Evolutionary conservation across 768 basidiomycete genomes (phyloP).

Genomic region (Mycena vulgaris): DNA sequence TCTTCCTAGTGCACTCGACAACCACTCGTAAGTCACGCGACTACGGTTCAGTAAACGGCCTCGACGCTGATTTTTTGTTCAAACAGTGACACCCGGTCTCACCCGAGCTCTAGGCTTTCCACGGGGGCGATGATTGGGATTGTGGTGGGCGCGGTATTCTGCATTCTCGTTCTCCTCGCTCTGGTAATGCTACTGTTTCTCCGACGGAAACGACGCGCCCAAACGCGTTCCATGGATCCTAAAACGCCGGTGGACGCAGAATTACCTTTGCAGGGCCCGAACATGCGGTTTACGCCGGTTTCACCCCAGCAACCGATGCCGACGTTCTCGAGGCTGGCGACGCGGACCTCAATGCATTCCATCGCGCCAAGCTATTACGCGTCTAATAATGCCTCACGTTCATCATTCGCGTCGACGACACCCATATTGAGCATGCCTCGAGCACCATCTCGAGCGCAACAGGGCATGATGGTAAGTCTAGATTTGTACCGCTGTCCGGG

Average conservation of each 20-base stretch:
- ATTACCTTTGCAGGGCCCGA: slow-evolving; percentile 40
- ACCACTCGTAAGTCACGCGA: slow-evolving; percentile 13
- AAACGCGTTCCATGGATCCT: slow-evolving; percentile 7
- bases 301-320: slow-evolving; percentile 37
- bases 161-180: slow-evolving; percentile 28
- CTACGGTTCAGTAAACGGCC: neutral
- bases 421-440: slow-evolving; percentile 39
- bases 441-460: slow-evolving; percentile 18
- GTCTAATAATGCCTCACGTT: slow-evolving; percentile 10
- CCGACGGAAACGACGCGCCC: slow-evolving; percentile 45
- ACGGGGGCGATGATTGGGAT: slow-evolving; percentile 31
- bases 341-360: slow-evolving; percentile 45
- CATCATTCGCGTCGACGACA: slow-evolving; percentile 44
- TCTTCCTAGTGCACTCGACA: slow-evolving; percentile 10
- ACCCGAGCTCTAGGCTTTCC: slow-evolving; percentile 15
- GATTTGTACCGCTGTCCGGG: slow-evolving; percentile 21
- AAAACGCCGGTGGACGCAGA: slow-evolving; percentile 41
- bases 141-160: neutral
- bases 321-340: slow-evolving; percentile 27
- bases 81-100: neutral
- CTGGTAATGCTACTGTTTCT: slow-evolving; percentile 47
- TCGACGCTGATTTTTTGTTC: slow-evolving; percentile 12
- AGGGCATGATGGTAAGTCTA: slow-evolving; percentile 33
- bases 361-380: slow-evolving; percentile 59
- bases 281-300: slow-evolving; percentile 33